phyloP scores from a whole-genome alignment of 2,329 filamentous ascomycete genomes.

The Rhynchosporium secalis region DNA sequence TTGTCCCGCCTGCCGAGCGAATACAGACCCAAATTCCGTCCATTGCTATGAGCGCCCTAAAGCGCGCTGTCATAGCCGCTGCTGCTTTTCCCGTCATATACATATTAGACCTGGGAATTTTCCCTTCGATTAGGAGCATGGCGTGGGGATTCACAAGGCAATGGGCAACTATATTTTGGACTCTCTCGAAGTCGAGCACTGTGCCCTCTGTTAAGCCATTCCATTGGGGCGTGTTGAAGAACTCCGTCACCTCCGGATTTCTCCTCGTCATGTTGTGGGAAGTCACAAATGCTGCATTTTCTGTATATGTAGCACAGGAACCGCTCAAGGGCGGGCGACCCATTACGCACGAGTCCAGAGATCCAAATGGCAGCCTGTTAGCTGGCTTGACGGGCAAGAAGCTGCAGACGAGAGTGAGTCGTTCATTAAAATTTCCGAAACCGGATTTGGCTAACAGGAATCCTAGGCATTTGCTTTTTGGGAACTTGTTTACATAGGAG shows the following conservation, averaged over 20 bases:
- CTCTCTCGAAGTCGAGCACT: conserved; percentile 70
- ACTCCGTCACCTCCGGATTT: conserved; percentile 61
- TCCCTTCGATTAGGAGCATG: conserved; percentile 61
- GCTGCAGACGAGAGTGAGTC: conserved; percentile 65
- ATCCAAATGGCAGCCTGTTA: conserved; percentile 86
- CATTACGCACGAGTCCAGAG: conserved; percentile 80
- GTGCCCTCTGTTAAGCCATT: conserved; percentile 59
- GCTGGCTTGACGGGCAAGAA: conserved; percentile 84
- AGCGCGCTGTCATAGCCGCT: conserved; percentile 43
- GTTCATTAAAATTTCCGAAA: neutral
- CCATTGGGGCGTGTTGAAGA: conserved; percentile 55
- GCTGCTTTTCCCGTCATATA: conserved; percentile 42
- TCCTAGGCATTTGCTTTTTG: conserved; percentile 80
- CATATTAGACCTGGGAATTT: conserved; percentile 55
- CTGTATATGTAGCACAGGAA: conserved; percentile 74
- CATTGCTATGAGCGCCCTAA: conserved; percentile 38
- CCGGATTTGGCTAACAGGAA: conserved; percentile 22
- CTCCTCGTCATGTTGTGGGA: conserved; percentile 75
- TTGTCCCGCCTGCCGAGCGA: conserved; percentile 42
- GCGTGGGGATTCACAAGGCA: conserved; percentile 71
- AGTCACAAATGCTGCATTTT: conserved; percentile 73
- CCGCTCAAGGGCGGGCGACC: conserved; percentile 84
- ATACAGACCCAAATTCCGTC: conserved; percentile 41
- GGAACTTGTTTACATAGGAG: conserved; percentile 81
- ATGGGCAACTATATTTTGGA: conserved; percentile 72